These are phyloP conservation scores for Candida alai DNA, from an alignment of 805 yeast genomes.

Conservation along the genomic window DNA sequence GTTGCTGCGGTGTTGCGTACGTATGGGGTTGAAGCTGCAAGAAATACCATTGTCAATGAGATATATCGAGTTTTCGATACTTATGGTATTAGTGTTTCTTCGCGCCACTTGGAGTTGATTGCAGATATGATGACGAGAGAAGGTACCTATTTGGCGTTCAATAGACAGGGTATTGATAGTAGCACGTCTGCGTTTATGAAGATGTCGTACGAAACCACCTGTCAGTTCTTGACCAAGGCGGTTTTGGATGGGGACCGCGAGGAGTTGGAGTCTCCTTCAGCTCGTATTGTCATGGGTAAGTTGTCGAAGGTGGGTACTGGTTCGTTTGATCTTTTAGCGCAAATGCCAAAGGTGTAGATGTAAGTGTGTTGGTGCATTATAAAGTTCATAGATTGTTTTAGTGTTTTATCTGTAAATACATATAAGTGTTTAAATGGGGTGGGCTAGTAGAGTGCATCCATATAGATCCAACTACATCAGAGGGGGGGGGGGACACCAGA, in stretches of 20 bases:
- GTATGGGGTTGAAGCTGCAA: constrained; percentile 98
- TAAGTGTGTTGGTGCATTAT: constrained; percentile 2
- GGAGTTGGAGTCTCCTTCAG: constrained; percentile 85
- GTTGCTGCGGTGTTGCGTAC: constrained; percentile 84
- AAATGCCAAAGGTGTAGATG: constrained; percentile 30
- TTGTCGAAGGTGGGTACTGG: constrained; percentile 94
- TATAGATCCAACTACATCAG: too few species aligned
- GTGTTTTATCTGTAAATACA: too few species aligned
- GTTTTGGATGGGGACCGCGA: constrained; percentile 90
- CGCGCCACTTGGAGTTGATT: constrained; percentile 91
- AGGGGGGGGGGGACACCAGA: too few species aligned
- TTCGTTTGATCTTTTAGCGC: constrained; percentile 74
- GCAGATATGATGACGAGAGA: constrained; percentile 99
- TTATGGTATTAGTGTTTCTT: constrained; percentile 89
- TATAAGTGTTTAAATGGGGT: too few species aligned
- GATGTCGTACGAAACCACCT: constrained; percentile 98
- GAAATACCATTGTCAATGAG: constrained; percentile 95
- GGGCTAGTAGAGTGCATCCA: too few species aligned
- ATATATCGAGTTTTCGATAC: constrained; percentile 93
- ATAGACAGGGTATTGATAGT: constrained; percentile 96
- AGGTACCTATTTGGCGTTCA: constrained; percentile 94
- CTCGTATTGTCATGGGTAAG: constrained; percentile 89
- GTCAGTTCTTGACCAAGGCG: constrained; percentile 95
- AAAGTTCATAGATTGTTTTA: neutral
- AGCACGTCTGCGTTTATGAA: constrained; percentile 95